Evolutionary conservation across 306 rosid genomes (phyloP), one percentile per base, ranked within the genome.

Genomic region (Cicer yamashitae): DNA sequence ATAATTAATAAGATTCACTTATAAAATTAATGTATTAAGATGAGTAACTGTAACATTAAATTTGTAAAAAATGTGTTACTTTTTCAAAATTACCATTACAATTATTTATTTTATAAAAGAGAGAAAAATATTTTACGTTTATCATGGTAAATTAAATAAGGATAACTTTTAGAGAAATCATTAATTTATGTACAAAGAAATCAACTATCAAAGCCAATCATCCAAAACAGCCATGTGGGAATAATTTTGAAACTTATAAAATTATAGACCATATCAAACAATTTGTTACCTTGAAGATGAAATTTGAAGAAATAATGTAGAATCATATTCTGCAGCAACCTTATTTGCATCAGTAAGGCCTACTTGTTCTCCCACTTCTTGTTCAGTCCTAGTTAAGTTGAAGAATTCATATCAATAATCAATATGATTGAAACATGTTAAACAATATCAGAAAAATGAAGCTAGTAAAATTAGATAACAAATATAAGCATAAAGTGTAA

Each of bases 321-420:
- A 7, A 0, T 12, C 43, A 50, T 7, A 48, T 39, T 39, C 41
- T 65, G 52, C 11, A 6, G 46, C 7, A 2, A 12, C 34, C 11
- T 1, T 25, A 37, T 13, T 75, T 39, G 11, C 34, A 52, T 6
- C 2, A 44, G 12, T 10, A 22, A 22, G 47, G 47, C 9, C 38
- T 1, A 3, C 8, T 11, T 25, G 38, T 9, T 7, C 8, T 25
- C 10, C 20, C 12, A 63, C 18, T 8, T 43, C 13, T 40, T 10
- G 54, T 6, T 22, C 38, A 17, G 2, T 7, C 67, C 80, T 76
- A 53, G 11, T 51, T 52, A 67, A 66, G 47, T 14, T 11, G 53
- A 53, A 51, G 12, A 39, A 63, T 75, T 44, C 44, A 22, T 18
- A 50, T 50, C 10, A 75, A 20, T 22, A 57, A 5, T 18, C n/a